Percentiles rank a stretch among this genome's conserved stretches.
phyloP scores from a whole-genome alignment of 2,329 filamentous ascomycete species.

The Chalaropsis thielavioides region DNA sequence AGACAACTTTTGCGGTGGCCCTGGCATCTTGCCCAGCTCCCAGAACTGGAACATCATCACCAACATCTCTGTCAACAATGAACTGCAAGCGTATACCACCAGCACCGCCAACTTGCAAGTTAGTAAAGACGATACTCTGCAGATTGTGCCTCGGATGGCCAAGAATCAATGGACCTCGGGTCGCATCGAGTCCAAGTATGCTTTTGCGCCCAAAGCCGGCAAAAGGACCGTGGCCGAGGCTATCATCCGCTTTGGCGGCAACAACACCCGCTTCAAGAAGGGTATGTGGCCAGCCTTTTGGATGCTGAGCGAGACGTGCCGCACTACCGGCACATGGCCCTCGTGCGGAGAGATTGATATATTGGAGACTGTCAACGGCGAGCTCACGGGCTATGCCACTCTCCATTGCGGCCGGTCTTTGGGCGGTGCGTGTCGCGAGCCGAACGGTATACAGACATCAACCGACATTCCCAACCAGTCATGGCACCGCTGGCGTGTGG shows the following conservation, averaged over 20 bases:
- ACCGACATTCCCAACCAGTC: slow-evolving; percentile 27
- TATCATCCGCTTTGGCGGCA: slow-evolving; percentile 33
- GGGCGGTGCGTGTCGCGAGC: slow-evolving; percentile 39
- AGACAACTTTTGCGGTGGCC: slow-evolving; percentile 30
- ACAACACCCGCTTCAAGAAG: slow-evolving; percentile 30
- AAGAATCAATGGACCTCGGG: slow-evolving; percentile 37
- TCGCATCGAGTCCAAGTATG: slow-evolving; percentile 36
- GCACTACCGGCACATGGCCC: slow-evolving; percentile 37
- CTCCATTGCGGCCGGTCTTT: slow-evolving; percentile 35
- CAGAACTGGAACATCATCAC: slow-evolving; percentile 31
- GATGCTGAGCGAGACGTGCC: slow-evolving; percentile 38
- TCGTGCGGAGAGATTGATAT: slow-evolving; percentile 43
- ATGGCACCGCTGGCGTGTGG: slow-evolving; percentile 37
- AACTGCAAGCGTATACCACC: slow-evolving; percentile 36
- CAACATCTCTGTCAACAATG: slow-evolving; percentile 36
- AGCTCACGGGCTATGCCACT: slow-evolving; percentile 33
- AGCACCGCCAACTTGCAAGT: slow-evolving; percentile 35
- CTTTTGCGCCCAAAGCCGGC: slow-evolving; percentile 33
- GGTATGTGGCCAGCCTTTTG: slow-evolving; percentile 47
- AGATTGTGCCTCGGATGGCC: slow-evolving; percentile 35
- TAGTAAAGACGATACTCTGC: slow-evolving; percentile 35
- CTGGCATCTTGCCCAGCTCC: slow-evolving; percentile 25
- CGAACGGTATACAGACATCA: slow-evolving; percentile 28
- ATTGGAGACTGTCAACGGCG: slow-evolving; percentile 41
- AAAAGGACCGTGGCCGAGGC: slow-evolving; percentile 34